These are phyloP conservation scores for Sphagnurus paluster DNA, from an alignment of 1,284 basidiomycete genomes.

Conservation along the genomic window DNA sequence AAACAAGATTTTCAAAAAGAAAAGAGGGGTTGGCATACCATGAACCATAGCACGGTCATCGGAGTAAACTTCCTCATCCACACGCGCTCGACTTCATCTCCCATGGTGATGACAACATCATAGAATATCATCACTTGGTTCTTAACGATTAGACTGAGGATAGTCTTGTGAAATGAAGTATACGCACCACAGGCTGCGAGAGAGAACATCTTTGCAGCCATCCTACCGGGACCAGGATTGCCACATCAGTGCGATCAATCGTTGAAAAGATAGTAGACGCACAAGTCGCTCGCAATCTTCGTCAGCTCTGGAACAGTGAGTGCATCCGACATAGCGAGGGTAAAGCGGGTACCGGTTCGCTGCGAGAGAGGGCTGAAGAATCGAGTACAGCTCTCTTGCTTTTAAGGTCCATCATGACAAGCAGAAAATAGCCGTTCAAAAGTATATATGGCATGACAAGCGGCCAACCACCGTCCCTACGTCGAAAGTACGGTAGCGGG, in stretches of 20 bases:
- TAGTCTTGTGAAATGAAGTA: not conserved
- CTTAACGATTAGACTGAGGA: not conserved
- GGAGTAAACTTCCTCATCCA: conserved; percentile 28
- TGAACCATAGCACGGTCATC: conserved; percentile 30
- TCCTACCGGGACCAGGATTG: too few relatives aligned
- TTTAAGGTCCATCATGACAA: too few relatives aligned
- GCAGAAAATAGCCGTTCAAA: too few relatives aligned
- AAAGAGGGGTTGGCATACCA: conserved; percentile 20
- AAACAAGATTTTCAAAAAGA: not conserved
- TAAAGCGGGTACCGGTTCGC: not conserved
- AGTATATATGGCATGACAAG: too few relatives aligned
- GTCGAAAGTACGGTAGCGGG: too few relatives aligned
- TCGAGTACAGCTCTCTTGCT: conserved; percentile 1
- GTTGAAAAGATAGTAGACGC: conserved; percentile 2
- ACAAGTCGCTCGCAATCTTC: conserved; percentile 18
- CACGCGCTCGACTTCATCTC: conserved; percentile 31
- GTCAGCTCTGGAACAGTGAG: conserved; percentile 12
- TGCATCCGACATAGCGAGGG: conserved; percentile 12
- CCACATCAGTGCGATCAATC: not conserved
- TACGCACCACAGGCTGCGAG: conserved; percentile 27
- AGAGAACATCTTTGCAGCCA: conserved; percentile 31
- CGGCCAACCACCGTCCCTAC: too few relatives aligned
- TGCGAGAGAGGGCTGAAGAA: not conserved
- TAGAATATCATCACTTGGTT: conserved; percentile 39
- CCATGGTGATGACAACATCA: conserved; percentile 33